Evolutionary conservation across 176 grass and related monocot species (phyloP).

Genomic region (Dactylis glomerata): DNA sequence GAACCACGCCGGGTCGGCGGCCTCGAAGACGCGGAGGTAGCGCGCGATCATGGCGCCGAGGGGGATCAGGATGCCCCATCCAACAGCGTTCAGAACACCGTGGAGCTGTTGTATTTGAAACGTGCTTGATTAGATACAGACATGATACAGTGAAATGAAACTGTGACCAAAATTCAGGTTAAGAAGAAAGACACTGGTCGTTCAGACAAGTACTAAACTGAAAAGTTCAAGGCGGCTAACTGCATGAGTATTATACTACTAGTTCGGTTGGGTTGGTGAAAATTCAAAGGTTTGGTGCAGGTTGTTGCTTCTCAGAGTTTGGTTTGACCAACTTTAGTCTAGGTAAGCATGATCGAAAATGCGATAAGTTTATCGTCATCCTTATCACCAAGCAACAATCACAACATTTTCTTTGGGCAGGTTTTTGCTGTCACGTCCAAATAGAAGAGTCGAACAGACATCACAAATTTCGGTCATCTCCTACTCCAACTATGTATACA

Average conservation of each 20-base stretch:
- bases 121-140: not conserved
- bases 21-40: slow-evolving; percentile 72
- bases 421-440: not conserved
- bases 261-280: not conserved
- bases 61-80: slow-evolving; percentile 84
- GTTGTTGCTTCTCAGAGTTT: slow-evolving; percentile 25
- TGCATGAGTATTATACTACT: not conserved
- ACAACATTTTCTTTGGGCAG: not conserved
- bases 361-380: not conserved
- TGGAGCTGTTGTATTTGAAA: slow-evolving; percentile 51
- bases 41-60: slow-evolving; percentile 79
- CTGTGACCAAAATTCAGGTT: not conserved
- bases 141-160: not conserved
- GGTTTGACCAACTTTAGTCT: slow-evolving; percentile 10
- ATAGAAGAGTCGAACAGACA: not conserved
- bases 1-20: slow-evolving; percentile 86
- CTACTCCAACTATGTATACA: not conserved
- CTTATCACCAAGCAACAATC: not conserved
- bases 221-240: not conserved
- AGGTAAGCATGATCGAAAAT: not conserved
- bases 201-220: not conserved
- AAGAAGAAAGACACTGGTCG: not conserved
- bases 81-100: slow-evolving; percentile 67
- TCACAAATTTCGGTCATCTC: not conserved
- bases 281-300: not conserved